Base-by-base conservation (phyloP, 1,139 yeast species). In the Sugiyamaella grinbergsii region DNA sequence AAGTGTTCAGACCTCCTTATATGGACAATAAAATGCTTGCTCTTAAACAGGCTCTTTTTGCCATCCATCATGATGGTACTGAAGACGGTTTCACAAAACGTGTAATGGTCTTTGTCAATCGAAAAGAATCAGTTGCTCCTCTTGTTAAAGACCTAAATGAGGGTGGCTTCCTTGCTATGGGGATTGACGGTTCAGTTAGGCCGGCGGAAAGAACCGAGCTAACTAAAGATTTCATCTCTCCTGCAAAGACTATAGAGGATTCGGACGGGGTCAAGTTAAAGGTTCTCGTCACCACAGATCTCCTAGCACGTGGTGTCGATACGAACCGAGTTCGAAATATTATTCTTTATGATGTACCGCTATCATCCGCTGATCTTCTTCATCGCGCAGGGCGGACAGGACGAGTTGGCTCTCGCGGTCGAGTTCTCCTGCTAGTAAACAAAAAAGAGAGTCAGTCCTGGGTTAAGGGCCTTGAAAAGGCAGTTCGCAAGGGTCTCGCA, bases 381-480 rank as follows among this genome's bases (percentile, higher is more conserved):
- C 98, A 93, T 65, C 75, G 98, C 55, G 84, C 90, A 3, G 98
- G 98, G 1, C 79, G 98, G 70, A 93, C 98, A 0, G 98, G 97
- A 4, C 75, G 98, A 64, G 85, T 90, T 85, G 86, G 85, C 49
- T 90, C 86, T 64, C 77, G 85, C 39, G 98, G 98, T 15, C 77
- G 96, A 55, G 96, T 88, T 1, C 83, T 89, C 60, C 73, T 91
- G 61, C 81, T 91, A 53, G 77, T 78, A 33, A 85, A 84, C 60
- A 82, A 82, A 58, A 78, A 78, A 60, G 84, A 87, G 45, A 66
- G 72, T 28, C 82, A 84, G 61, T 77, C 86, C 6, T 90, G 96
- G 93, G 83, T 91, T 24, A 83, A 83, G 62, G 96, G 95, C 3
- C 74, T 91, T 42, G 91, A 93, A 34, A 81, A 78, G 55, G 84